A percentile compares a stretch with the other conserved stretches of the same genome.
Evolutionary conservation across 1,139 yeast genomes (phyloP).

Genomic region (Yamadazyma trypodendri): DNA sequence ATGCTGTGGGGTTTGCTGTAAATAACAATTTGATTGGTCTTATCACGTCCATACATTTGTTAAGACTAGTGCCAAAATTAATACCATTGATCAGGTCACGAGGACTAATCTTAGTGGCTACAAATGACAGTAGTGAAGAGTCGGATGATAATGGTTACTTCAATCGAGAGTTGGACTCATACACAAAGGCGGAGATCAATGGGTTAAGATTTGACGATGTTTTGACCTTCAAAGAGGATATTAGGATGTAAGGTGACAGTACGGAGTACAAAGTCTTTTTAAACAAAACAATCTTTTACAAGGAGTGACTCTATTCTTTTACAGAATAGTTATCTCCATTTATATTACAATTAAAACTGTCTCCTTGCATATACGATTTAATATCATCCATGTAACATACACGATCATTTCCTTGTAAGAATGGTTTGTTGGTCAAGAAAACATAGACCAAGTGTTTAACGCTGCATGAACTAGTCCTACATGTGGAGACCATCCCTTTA

Average conservation of each 20-base stretch:
- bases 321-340: too few relatives aligned
- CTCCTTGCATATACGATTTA: too few relatives aligned
- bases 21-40: slow-evolving; percentile 83
- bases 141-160: slow-evolving; percentile 31
- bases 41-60: slow-evolving; percentile 68
- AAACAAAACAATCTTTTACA: too few relatives aligned
- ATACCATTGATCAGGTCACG: slow-evolving; percentile 73
- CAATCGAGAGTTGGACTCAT: slow-evolving; percentile 41
- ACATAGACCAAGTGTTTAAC: too few relatives aligned
- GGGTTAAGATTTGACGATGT: slow-evolving; percentile 70
- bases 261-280: too few relatives aligned
- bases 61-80: slow-evolving; percentile 72
- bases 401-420: too few relatives aligned
- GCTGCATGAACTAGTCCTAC: too few relatives aligned
- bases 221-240: slow-evolving; percentile 67
- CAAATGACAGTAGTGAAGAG: slow-evolving; percentile 35
- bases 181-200: slow-evolving; percentile 59
- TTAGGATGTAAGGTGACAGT: slow-evolving; percentile 46
- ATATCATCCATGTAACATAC: too few relatives aligned
- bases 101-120: slow-evolving; percentile 81
- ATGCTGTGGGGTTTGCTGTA: slow-evolving; percentile 65
- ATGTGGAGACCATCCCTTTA: too few relatives aligned
- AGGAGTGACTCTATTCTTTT: too few relatives aligned
- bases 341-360: too few relatives aligned
- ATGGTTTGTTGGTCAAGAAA: too few relatives aligned